Base-by-base conservation (phyloP, 2,329 filamentous ascomycete species). In the Colletotrichum lupini region DNA sequence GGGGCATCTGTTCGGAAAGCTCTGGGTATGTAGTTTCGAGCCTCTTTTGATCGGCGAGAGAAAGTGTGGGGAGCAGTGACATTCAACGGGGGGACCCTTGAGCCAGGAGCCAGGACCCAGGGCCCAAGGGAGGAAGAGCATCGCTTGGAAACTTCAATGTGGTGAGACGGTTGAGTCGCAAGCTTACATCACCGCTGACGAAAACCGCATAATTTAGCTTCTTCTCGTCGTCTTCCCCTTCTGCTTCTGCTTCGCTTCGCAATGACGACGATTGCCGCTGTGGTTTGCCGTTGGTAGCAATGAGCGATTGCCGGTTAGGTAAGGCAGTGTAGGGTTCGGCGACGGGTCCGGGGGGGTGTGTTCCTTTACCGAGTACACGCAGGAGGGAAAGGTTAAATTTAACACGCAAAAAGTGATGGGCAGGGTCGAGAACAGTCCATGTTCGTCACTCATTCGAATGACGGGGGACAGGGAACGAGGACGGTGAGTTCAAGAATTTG, bases 401-500 rank as follows among this genome's bases (percentile, higher is more conserved):
- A 1, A 42, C 37, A 42, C 14, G 2, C 5, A 19, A 42, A n/a
- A 24, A 24, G 28, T 63, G 60, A 63, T 24, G n/a, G 28, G 24
- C 46, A 63, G 46, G 19, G 60, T 63, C 60, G 28, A 63, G 46
- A 63, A 53, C 46, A 24, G n/a, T 53, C 46, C 12, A 26, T 63
- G 14, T 53, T 24, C 28, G 24, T 53, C 28, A 52, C 32, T 35
- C 60, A 9, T 49, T n/a, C 12, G 32, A 8, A 49, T 6, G 19
- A n/a, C 42, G 19, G 16, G 37, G 37, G 16, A 49, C 42, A 49
- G 42, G 42, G 30, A 22, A 49, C 72, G 76, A 2, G 66, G 66
- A 76, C 19, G 60, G 67, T 14, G 77, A 73, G 62, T 77, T 76
- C 5, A 42, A 19, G 8, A 7, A 42, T 16, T 19, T 42, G 37